Evolutionary conservation across 2,329 filamentous ascomycete genomes (phyloP), one percentile per base, ranked within the genome.

Genomic region (Blastomyces emzantsi): DNA sequence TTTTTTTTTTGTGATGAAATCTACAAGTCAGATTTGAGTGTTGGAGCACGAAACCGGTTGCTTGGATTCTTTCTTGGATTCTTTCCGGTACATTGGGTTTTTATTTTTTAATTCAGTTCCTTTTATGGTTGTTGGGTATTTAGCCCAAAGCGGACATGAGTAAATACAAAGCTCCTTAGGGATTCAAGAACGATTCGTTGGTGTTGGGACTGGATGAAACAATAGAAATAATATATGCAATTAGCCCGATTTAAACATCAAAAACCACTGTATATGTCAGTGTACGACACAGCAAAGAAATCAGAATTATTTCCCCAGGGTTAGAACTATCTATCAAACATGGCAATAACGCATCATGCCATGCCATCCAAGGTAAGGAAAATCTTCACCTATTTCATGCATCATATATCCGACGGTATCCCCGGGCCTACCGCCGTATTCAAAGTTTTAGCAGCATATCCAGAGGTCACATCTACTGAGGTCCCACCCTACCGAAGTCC

Each of bases 401-500:
- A 5, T 33, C 17, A 49, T 22, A 33, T 22, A 47, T 60, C n/a
- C 30, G 41, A 17, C 19, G 3, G 19, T 49, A 30, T 49, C n/a
- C 28, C 22, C 19, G 19, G 9, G 7, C n/a, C n/a, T 49, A 49
- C 7, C 45, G 7, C 45, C 45, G 9, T 22, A 25, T 15, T n/a
- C 19, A 9, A 9, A 3, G 13, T n/a, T 19, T 36, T 6, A 30
- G 5, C 47, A 41, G 7, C 11, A 2, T 22, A 36, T 49, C 22
- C 41, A 8, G 6, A 8, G 45, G n/a, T 28, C 41, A 15, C 30
- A 45, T 45, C 43, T 45, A 6, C 25, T 15, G 1, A 28, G 36
- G 5, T 41, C 39, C 51, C 43, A 19, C 33, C 9, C 45, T n/a
- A 9, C 49, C 61, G 61, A 75, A 63, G 0, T 72, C 72, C 7